Evolutionary conservation across 202 grass and related monocot genomes (phyloP).

Genomic region (Panicum hallii): DNA sequence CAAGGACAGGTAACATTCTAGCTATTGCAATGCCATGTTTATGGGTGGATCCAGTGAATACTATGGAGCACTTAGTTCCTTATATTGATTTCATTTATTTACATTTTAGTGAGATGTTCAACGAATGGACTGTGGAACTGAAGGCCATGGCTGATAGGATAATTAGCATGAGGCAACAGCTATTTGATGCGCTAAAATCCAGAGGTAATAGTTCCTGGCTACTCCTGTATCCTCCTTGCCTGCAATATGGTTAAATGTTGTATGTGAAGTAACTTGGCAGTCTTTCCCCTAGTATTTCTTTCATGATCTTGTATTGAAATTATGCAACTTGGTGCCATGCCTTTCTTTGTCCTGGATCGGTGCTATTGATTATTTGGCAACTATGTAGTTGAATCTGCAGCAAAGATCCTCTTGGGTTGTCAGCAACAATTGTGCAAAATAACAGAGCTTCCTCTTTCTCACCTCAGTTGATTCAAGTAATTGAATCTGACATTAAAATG

Average conservation of each 20-base stretch:
- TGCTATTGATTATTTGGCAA: slow-evolving; percentile 21
- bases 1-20: slow-evolving; percentile 66
- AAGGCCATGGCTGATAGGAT: slow-evolving; percentile 98
- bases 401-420: neutral
- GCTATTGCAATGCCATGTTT: neutral
- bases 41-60: slow-evolving; percentile 18
- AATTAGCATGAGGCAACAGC: slow-evolving; percentile 88
- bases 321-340: slow-evolving; percentile 11
- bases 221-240: slow-evolving; percentile 30
- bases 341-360: neutral
- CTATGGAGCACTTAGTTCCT: slow-evolving; percentile 2
- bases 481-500: neutral
- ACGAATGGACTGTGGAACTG: slow-evolving; percentile 94
- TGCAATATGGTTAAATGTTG: slow-evolving; percentile 34
- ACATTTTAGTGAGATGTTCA: slow-evolving; percentile 69
- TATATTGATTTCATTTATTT: slow-evolving; percentile 20
- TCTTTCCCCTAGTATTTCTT: neutral
- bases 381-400: slow-evolving; percentile 15
- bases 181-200: slow-evolving; percentile 79
- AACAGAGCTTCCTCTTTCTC: neutral
- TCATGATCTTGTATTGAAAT: slow-evolving; percentile 24
- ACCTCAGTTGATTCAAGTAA: slow-evolving; percentile 8
- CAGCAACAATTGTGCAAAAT: slow-evolving; percentile 6
- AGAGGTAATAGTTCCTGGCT: slow-evolving; percentile 67
- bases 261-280: neutral